Evolutionary conservation across 2,329 filamentous ascomycete species (phyloP).

Genomic region (Penicillium sp.): DNA sequence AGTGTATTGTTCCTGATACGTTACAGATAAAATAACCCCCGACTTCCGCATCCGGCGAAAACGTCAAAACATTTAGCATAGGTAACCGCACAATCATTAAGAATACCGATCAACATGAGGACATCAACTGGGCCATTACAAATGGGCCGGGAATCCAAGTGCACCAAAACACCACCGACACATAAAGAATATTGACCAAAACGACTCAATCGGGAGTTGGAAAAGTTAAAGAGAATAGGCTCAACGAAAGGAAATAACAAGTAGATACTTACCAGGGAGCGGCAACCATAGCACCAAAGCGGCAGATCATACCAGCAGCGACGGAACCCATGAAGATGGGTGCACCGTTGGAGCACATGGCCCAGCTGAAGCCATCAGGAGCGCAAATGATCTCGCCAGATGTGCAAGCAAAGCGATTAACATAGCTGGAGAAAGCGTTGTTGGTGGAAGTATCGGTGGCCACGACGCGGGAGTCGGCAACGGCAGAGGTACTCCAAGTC

Average conservation of each 20-base stretch:
- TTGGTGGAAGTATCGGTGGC: constrained; percentile 12
- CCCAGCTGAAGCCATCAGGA: constrained; percentile 33
- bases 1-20: constrained; percentile 8
- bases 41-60: neutral
- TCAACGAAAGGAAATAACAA: neutral
- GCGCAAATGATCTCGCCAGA: constrained; percentile 36
- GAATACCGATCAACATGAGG: constrained; percentile 12
- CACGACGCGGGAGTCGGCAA: constrained; percentile 9
- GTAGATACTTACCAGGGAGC: neutral
- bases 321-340: constrained; percentile 40
- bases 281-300: constrained; percentile 24
- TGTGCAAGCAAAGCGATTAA: constrained; percentile 18
- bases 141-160: neutral
- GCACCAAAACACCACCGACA: constrained; percentile 1
- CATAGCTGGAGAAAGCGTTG: constrained; percentile 18
- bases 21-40: constrained; percentile 1
- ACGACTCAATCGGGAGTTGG: neutral
- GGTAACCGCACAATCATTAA: constrained; percentile 14
- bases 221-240: neutral
- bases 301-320: constrained; percentile 37
- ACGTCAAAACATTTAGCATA: constrained; percentile 1
- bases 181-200: neutral
- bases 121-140: constrained; percentile 7
- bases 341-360: constrained; percentile 32
- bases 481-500: constrained; percentile 8